A percentile compares a stretch with the other conserved stretches of the same genome.
Conservation (phyloP, 2,329 filamentous ascomycete species). For the Epichloe aotearoae region DNA sequence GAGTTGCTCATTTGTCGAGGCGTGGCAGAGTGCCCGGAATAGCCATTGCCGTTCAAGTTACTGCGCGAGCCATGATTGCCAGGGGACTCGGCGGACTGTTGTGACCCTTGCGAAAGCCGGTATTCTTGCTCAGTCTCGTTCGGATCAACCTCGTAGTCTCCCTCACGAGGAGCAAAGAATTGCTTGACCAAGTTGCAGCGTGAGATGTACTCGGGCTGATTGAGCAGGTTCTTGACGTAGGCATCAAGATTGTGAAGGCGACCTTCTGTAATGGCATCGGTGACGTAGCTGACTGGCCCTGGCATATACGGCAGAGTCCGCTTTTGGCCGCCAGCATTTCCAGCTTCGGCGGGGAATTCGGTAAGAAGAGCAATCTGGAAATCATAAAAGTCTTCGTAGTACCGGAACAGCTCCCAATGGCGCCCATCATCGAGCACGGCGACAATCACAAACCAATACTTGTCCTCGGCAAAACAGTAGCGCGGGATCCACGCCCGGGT, state of each 20-base stretch:
- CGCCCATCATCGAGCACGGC: conserved; percentile 79
- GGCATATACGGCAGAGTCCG: conserved; percentile 94
- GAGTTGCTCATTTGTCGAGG: conserved; percentile 31
- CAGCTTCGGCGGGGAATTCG: conserved; percentile 83
- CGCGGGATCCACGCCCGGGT: conserved; percentile 74
- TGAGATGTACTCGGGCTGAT: conserved; percentile 72
- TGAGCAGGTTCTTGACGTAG: conserved; percentile 84
- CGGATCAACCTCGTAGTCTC: conserved; percentile 85
- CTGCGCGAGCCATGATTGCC: conserved; percentile 47
- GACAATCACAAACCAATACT: conserved; percentile 98
- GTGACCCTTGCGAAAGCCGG: conserved; percentile 57
- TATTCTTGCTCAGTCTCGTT: conserved; percentile 63
- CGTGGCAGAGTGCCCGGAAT: conserved; percentile 39
- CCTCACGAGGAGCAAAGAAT: conserved; percentile 80
- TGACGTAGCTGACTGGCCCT: conserved; percentile 92
- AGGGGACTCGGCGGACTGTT: conserved; percentile 52
- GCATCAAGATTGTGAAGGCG: conserved; percentile 85
- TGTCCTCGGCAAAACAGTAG: conserved; percentile 93
- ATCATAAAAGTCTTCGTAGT: conserved; percentile 98
- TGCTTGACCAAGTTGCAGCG: conserved; percentile 73
- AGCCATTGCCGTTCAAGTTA: conserved; percentile 45
- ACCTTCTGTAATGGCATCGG: conserved; percentile 92
- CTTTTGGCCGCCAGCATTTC: conserved; percentile 65
- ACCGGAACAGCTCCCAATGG: conserved; percentile 84
- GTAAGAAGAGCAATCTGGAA: conserved; percentile 93